phyloP scores from a whole-genome alignment of 805 yeast species.

The Wilhelminamyces savonicus region DNA sequence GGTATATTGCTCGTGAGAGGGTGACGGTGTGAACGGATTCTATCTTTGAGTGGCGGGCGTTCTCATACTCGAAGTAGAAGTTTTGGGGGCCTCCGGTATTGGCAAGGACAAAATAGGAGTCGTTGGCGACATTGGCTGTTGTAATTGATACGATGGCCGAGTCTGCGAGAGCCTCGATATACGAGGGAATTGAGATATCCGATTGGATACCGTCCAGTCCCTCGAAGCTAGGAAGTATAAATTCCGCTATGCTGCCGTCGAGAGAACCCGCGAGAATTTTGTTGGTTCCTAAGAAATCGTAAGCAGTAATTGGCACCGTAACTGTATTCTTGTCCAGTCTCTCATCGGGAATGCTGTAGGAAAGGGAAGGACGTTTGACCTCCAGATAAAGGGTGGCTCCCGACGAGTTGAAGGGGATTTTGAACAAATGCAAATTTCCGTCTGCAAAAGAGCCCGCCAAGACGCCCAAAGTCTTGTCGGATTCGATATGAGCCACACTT shows the following conservation, averaged over 20 bases:
- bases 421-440: constrained; percentile 48
- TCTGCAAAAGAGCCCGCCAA: constrained; percentile 51
- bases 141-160: constrained; percentile 22
- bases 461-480: constrained; percentile 29
- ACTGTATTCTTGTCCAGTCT: constrained; percentile 2
- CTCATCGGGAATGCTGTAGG: constrained; percentile 3
- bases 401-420: neutral
- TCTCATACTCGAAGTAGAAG: constrained; percentile 17
- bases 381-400: neutral
- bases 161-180: constrained; percentile 22
- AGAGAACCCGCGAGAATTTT: constrained; percentile 50
- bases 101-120: constrained; percentile 16
- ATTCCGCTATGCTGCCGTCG: constrained; percentile 58
- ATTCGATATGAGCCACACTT: constrained; percentile 18
- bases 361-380: too few species aligned
- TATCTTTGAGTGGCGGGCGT: constrained; percentile 22
- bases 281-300: constrained; percentile 39
- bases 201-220: constrained; percentile 2
- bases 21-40: constrained; percentile 20
- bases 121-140: constrained; percentile 16
- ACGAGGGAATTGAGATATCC: constrained; percentile 25
- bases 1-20: too few species aligned
- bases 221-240: constrained; percentile 28
- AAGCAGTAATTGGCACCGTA: constrained; percentile 33
- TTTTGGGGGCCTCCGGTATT: constrained; percentile 25